Evolutionary conservation across 768 basidiomycete genomes (phyloP).

Genomic region (Tubosaeta sp.): DNA sequence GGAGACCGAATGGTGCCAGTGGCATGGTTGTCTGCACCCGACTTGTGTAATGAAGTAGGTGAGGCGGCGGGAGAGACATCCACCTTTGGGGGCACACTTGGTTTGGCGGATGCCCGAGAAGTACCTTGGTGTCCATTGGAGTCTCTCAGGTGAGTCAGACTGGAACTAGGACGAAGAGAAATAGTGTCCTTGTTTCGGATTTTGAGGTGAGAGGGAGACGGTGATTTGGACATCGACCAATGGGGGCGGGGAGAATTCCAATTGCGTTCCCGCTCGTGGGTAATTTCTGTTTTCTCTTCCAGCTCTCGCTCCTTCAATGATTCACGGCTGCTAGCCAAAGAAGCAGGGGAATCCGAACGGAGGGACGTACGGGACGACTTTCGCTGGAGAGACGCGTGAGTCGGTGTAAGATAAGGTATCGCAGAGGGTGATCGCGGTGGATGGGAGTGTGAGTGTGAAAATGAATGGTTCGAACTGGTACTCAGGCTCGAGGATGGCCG

Average conservation of each 20-base stretch:
- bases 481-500: conserved; percentile 45
- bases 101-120: conserved; percentile 2
- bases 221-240: conserved; percentile 37
- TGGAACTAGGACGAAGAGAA: conserved; percentile 18
- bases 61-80: background rate
- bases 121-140: conserved; percentile 6
- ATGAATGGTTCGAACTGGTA: conserved; percentile 31
- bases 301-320: conserved; percentile 30
- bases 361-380: conserved; percentile 31
- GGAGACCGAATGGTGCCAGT: background rate
- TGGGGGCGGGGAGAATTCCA: conserved; percentile 66
- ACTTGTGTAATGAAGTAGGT: background rate
- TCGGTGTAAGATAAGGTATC: conserved; percentile 33
- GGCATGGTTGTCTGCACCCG: conserved; percentile 1
- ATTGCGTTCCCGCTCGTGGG: conserved; percentile 60
- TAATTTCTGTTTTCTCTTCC: conserved; percentile 31
- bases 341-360: conserved; percentile 43
- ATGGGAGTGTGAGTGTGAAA: conserved; percentile 33
- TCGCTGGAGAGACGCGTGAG: conserved; percentile 28
- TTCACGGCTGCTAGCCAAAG: conserved; percentile 33
- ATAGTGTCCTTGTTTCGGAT: background rate
- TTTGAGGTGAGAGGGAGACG: conserved; percentile 9
- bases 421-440: conserved; percentile 41
- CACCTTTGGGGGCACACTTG: background rate
- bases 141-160: conserved; percentile 11